phyloP scores from a whole-genome alignment of 2,329 filamentous ascomycete genomes.

The Curvularia eragrostidis region DNA sequence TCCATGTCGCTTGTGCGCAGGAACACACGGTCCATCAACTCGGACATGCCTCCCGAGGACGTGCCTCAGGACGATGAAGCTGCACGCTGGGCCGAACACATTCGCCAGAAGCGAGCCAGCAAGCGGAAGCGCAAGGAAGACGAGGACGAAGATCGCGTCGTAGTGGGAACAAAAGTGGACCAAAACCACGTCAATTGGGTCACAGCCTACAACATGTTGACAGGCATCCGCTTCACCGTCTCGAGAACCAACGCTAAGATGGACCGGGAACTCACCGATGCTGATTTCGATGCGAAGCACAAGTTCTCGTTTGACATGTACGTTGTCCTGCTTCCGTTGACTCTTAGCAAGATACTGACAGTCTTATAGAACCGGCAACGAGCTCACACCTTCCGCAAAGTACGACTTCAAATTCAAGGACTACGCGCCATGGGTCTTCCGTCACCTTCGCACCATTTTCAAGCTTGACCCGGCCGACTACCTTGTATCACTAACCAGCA shows the following conservation, averaged over 20 bases:
- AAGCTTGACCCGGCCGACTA: conserved; percentile 96
- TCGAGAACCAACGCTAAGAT: conserved; percentile 97
- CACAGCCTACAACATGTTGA: conserved; percentile 99
- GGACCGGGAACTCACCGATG: conserved; percentile 85
- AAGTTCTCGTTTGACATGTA: conserved; percentile 99
- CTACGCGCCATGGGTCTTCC: conserved; percentile 99
- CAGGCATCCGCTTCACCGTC: conserved; percentile 95
- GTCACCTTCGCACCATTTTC: conserved; percentile 85
- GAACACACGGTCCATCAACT: conserved; percentile 83
- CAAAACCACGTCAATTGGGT: conserved; percentile 97
- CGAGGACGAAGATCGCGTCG: conserved; percentile 86
- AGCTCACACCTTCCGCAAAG: conserved; percentile 95
- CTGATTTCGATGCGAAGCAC: conserved; percentile 91
- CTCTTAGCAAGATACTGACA: conserved; percentile 38
- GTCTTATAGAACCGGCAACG: conserved; percentile 79
- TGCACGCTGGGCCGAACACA: conserved; percentile 88
- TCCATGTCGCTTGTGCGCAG: conserved; percentile 84
- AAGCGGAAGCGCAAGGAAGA: conserved; percentile 85
- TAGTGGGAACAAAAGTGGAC: conserved; percentile 97
- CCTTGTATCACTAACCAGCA: conserved; percentile 95
- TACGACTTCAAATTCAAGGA: conserved; percentile 99
- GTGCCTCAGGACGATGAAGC: conserved; percentile 88
- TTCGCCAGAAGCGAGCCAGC: conserved; percentile 88
- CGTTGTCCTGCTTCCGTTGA: conserved; percentile 50
- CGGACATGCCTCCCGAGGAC: conserved; percentile 84